Evolutionary conservation across 75 land plant genomes (phyloP).

Genomic region (Larix kaempferi): DNA sequence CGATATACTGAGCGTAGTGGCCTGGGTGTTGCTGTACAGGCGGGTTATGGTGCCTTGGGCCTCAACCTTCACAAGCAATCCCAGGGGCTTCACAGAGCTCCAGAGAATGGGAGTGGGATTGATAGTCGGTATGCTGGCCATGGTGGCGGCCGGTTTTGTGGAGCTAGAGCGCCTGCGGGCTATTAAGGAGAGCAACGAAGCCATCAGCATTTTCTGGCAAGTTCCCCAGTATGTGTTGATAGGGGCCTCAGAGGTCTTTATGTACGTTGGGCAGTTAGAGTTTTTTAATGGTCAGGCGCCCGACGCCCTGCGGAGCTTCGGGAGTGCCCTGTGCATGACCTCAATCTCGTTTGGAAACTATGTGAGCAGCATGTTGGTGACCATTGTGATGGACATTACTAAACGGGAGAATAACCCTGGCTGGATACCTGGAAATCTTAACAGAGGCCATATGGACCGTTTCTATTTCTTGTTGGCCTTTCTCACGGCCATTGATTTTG

Average conservation of each 20-base stretch:
- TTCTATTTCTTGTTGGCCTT: slow-evolving; percentile 54
- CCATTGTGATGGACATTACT: slow-evolving; percentile 26
- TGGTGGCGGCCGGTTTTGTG: slow-evolving; percentile 56
- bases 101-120: slow-evolving; percentile 72
- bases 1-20: slow-evolving; percentile 45
- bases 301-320: slow-evolving; percentile 36
- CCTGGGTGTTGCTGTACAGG: slow-evolving; percentile 44
- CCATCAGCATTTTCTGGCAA: slow-evolving; percentile 36
- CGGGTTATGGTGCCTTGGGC: slow-evolving; percentile 36
- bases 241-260: slow-evolving; percentile 34
- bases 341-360: slow-evolving; percentile 33
- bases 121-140: slow-evolving; percentile 45
- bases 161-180: slow-evolving; percentile 51
- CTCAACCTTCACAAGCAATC: slow-evolving; percentile 14
- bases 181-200: neutral
- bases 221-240: slow-evolving; percentile 33
- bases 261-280: slow-evolving; percentile 41
- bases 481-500: slow-evolving; percentile 34
- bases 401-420: slow-evolving; percentile 19
- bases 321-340: slow-evolving; percentile 28
- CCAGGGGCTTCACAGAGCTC: slow-evolving; percentile 37
- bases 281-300: slow-evolving; percentile 46
- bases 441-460: slow-evolving; percentile 47
- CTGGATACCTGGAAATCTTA: slow-evolving; percentile 51
- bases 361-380: slow-evolving; percentile 33